Conservation (phyloP, 495 filamentous ascomycete species). For the Entonaema liquescens region DNA sequence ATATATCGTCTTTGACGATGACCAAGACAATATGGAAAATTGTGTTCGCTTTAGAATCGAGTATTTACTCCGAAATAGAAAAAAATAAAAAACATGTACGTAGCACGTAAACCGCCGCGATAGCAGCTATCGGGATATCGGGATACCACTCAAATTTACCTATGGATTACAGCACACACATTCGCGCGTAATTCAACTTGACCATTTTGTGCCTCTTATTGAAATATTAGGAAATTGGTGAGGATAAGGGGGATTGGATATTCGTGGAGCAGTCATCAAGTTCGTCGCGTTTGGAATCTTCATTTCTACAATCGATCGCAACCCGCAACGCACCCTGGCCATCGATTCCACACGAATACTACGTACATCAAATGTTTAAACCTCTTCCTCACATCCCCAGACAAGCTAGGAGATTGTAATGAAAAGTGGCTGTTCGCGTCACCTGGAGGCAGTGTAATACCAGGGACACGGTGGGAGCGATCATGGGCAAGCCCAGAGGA, state of each 20-base stretch:
- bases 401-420: conserved; percentile 60
- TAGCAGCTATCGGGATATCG: no score
- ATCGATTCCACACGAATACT: not conserved
- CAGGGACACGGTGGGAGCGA: conserved; percentile 77
- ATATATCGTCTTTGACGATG: not conserved
- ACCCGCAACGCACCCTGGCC: no score
- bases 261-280: no score
- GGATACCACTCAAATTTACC: not conserved
- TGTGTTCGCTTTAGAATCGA: not conserved
- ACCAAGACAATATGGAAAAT: not conserved
- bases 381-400: conserved; percentile 72
- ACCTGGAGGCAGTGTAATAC: conserved; percentile 87
- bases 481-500: conserved; percentile 88
- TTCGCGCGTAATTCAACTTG: no score
- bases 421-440: conserved; percentile 76
- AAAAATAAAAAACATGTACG: not conserved
- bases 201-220: no score
- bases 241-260: no score
- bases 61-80: not conserved
- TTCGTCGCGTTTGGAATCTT: no score
- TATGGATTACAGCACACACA: no score
- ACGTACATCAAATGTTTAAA: no score
- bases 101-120: not conserved
- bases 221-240: no score
- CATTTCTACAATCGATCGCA: no score